phyloP scores from a whole-genome alignment of 331 rosid genomes.

The Ulmus americana region DNA sequence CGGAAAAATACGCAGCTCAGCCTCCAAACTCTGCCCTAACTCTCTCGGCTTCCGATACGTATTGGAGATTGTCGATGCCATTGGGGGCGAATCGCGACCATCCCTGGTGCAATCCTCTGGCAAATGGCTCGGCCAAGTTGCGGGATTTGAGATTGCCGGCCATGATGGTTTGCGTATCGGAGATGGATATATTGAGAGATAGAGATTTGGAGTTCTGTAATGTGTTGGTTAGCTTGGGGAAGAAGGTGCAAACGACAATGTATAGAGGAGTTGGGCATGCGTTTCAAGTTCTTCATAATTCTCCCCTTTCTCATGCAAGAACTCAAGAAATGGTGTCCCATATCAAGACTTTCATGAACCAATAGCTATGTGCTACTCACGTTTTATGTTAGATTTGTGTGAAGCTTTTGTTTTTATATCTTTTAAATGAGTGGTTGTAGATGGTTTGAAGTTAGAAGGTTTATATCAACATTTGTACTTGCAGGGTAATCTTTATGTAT shows the following conservation, averaged over 20 bases:
- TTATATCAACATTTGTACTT: no score
- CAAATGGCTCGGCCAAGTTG: conserved; percentile 30
- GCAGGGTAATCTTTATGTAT: no score
- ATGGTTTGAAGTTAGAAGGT: no score
- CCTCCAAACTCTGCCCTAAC: conserved; percentile 52
- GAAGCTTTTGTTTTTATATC: conserved; percentile 1
- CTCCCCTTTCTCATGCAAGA: conserved; percentile 41
- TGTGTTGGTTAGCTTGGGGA: conserved; percentile 50
- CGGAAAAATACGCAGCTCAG: conserved; percentile 50
- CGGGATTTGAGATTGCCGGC: conserved; percentile 41
- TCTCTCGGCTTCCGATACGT: conserved; percentile 51
- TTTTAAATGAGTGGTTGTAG: no score
- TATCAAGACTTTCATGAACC: conserved; percentile 40
- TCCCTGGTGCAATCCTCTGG: conserved; percentile 66
- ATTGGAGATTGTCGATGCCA: conserved; percentile 78
- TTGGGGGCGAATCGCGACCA: conserved; percentile 63
- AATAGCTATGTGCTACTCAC: not conserved
- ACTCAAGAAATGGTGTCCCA: conserved; percentile 56
- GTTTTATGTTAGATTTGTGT: not conserved
- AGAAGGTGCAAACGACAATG: conserved; percentile 46
- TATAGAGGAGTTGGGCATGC: conserved; percentile 78
- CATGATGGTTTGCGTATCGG: conserved; percentile 61
- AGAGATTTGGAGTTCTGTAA: conserved; percentile 58
- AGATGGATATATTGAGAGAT: conserved; percentile 66
- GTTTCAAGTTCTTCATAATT: conserved; percentile 68